Percentiles rank a stretch among this genome's conserved stretches.
Evolutionary conservation across 2,329 filamentous ascomycete species (phyloP).

Genomic region (Hypoxylon sp.): DNA sequence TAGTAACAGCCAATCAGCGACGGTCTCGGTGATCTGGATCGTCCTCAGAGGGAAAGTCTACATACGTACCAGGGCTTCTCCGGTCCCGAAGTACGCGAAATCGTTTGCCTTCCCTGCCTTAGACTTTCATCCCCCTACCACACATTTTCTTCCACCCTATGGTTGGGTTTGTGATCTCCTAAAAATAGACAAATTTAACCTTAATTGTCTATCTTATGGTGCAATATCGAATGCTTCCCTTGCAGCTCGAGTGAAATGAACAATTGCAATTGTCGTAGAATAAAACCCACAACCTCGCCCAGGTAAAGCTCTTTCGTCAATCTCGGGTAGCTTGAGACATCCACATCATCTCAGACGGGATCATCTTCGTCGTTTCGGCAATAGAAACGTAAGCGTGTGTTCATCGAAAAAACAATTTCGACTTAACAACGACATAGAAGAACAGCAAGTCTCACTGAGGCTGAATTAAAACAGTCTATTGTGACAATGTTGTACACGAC

Average conservation of each 20-base stretch:
- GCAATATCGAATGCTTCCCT: slow-evolving; percentile 12
- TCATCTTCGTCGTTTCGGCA: slow-evolving; percentile 2
- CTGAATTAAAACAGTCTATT: slow-evolving; percentile 43
- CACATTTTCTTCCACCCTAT: not conserved
- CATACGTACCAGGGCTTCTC: not conserved
- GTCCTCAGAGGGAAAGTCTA: slow-evolving; percentile 23
- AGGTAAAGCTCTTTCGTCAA: slow-evolving; percentile 23
- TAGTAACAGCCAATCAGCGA: slow-evolving; percentile 31
- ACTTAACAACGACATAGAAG: slow-evolving; percentile 6
- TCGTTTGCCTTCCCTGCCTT: slow-evolving; percentile 12
- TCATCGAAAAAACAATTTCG: slow-evolving; percentile 14
- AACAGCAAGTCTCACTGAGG: slow-evolving; percentile 20
- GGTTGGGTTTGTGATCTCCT: slow-evolving; percentile 8
- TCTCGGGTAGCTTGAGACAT: slow-evolving; percentile 19
- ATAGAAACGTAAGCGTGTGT: slow-evolving; percentile 23
- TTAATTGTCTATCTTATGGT: slow-evolving; percentile 25
- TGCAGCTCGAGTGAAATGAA: not conserved
- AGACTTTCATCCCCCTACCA: not conserved
- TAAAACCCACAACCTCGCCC: slow-evolving; percentile 23
- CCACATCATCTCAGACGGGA: slow-evolving; percentile 8
- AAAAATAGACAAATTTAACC: slow-evolving; percentile 33
- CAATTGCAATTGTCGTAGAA: slow-evolving; percentile 12
- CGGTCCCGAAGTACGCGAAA: slow-evolving; percentile 36
- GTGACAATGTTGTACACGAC: slow-evolving; percentile 52
- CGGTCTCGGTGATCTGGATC: slow-evolving; percentile 18